Percentiles rank a stretch among this genome's conserved stretches.
Conservation (phyloP, 2,329 filamentous ascomycete genomes). For the Colletotrichum phormii region DNA sequence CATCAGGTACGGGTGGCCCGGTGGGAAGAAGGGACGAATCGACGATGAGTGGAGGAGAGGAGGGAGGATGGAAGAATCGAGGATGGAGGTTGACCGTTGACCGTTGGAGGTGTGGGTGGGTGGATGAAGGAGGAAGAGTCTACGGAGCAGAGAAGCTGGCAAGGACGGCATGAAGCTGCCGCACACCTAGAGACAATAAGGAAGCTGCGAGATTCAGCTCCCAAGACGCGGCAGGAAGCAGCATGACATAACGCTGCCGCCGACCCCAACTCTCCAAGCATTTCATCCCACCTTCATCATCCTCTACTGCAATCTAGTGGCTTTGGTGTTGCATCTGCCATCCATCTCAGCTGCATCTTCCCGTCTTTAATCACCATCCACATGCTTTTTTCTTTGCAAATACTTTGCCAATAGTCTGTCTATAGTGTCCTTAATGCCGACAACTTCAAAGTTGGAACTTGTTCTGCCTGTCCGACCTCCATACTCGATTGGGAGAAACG, state of each 20-base stretch:
- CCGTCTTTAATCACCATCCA: slow-evolving; percentile 25
- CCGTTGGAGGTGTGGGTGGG: too few relatives aligned
- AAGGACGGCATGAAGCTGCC: not conserved
- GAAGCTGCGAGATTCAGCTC: not conserved
- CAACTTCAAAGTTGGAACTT: not conserved
- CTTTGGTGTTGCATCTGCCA: slow-evolving; percentile 20
- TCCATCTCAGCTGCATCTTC: slow-evolving; percentile 19
- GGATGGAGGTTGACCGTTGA: too few relatives aligned
- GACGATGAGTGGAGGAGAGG: not conserved
- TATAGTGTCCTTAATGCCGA: not conserved
- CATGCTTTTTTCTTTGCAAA: not conserved
- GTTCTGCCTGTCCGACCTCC: slow-evolving; percentile 12
- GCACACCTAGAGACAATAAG: not conserved
- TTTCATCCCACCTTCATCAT: not conserved
- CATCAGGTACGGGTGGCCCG: slow-evolving; percentile 18
- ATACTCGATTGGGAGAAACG: slow-evolving; percentile 18
- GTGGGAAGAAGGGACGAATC: not conserved
- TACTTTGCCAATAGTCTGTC: not conserved
- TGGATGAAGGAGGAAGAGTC: not conserved
- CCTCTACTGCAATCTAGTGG: not conserved
- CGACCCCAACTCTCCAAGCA: not conserved
- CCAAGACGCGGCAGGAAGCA: not conserved
- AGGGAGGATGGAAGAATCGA: too few relatives aligned
- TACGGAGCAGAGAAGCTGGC: not conserved
- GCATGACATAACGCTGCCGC: slow-evolving; percentile 13